These are phyloP conservation scores for Botrytis paeoniae DNA, from an alignment of 2,329 filamentous ascomycete genomes.

Conservation along the genomic window DNA sequence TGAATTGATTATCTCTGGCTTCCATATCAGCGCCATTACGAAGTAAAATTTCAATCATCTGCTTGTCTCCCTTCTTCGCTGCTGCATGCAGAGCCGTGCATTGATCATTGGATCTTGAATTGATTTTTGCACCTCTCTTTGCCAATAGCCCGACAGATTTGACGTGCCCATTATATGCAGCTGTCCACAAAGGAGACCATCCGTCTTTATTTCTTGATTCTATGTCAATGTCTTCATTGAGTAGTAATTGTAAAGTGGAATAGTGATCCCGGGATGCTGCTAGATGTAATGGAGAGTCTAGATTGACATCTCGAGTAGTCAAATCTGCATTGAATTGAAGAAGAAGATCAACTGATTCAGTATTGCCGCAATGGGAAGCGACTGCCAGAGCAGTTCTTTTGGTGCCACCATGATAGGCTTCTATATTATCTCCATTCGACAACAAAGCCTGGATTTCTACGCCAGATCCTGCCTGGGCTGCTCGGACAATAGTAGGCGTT, in stretches of 20 bases:
- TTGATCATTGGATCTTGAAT: conserved; percentile 18
- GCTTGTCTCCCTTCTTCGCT: conserved; percentile 17
- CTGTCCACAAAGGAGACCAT: conserved; percentile 16
- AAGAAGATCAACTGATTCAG: background rate
- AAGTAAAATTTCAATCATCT: conserved; percentile 19
- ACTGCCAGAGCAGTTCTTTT: conserved; percentile 8
- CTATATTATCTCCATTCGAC: background rate
- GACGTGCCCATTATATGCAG: conserved; percentile 18
- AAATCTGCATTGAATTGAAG: conserved; percentile 4
- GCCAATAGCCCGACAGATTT: conserved; percentile 20
- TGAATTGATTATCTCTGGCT: conserved; percentile 16
- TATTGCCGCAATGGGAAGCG: conserved; percentile 3
- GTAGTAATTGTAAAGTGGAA: background rate
- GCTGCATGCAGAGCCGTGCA: conserved; percentile 20
- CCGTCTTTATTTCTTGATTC: conserved; percentile 14
- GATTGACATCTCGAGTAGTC: background rate
- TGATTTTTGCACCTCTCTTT: conserved; percentile 18
- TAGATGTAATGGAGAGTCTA: conserved; percentile 4
- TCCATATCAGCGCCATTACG: conserved; percentile 17
- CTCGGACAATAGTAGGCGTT: background rate
- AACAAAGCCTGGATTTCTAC: conserved; percentile 8
- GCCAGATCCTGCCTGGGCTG: background rate
- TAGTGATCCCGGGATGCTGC: conserved; percentile 4
- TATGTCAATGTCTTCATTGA: conserved; percentile 8
- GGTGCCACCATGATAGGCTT: background rate